phyloP scores from a whole-genome alignment of 805 yeast species.

The Yarrowia yakushimensis region DNA sequence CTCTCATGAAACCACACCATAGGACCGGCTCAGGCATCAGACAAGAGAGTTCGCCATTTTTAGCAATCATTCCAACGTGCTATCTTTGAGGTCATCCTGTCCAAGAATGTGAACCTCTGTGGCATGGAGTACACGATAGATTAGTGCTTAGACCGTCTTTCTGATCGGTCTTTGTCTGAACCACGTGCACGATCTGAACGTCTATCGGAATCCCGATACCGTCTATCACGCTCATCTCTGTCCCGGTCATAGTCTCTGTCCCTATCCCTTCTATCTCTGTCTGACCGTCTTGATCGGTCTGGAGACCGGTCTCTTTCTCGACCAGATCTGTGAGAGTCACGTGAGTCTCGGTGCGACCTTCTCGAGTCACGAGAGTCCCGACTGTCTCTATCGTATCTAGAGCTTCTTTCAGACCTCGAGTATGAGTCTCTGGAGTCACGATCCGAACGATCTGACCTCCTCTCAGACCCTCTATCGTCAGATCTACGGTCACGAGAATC shows the following conservation, averaged over 20 bases:
- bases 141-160: background rate
- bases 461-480: slow-evolving; percentile 7
- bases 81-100: background rate
- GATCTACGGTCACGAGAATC: background rate
- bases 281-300: background rate
- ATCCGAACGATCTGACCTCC: background rate
- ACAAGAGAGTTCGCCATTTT: background rate
- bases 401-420: background rate
- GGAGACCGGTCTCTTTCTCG: background rate
- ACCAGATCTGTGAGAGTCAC: background rate
- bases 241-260: background rate
- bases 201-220: background rate
- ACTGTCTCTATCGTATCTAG: background rate
- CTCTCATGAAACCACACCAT: background rate
- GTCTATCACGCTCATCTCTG: background rate
- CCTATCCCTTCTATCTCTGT: background rate
- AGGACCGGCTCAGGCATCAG: background rate
- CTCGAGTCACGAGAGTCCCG: background rate
- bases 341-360: background rate
- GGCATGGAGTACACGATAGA: too few relatives aligned
- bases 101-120: background rate
- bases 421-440: background rate
- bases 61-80: background rate
- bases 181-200: background rate
- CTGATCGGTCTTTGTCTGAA: background rate